These are phyloP conservation scores for Zangia roseola DNA, from an alignment of 768 basidiomycete genomes.

Conservation along the genomic window DNA sequence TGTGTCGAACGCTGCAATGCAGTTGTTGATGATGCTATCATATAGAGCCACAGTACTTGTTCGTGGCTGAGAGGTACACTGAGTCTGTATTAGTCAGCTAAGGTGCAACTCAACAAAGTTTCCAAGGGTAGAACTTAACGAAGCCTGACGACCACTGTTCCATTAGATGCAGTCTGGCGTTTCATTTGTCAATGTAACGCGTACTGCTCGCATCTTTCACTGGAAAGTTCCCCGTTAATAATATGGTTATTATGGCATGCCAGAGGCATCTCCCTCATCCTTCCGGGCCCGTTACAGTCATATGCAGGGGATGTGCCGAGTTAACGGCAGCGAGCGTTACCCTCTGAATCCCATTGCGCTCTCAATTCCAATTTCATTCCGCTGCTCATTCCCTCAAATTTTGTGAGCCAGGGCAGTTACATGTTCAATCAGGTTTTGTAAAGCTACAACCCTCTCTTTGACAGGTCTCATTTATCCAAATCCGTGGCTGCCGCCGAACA, in stretches of 20 bases:
- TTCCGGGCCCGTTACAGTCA: slow-evolving; percentile 33
- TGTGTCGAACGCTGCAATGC: slow-evolving; percentile 7
- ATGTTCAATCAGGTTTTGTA: slow-evolving; percentile 28
- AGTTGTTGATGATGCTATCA: slow-evolving; percentile 15
- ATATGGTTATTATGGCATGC: slow-evolving; percentile 27
- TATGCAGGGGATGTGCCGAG: slow-evolving; percentile 28
- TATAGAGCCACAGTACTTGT: slow-evolving; percentile 18
- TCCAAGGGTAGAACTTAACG: slow-evolving; percentile 12
- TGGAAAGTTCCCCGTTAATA: slow-evolving; percentile 28
- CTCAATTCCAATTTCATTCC: slow-evolving; percentile 22
- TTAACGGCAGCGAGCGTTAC: slow-evolving; percentile 28
- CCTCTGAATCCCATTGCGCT: slow-evolving; percentile 8
- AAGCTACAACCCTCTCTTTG: slow-evolving; percentile 18
- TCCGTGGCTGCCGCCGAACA: slow-evolving; percentile 18
- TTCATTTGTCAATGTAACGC: slow-evolving; percentile 10
- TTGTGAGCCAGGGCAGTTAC: slow-evolving; percentile 27
- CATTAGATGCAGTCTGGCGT: slow-evolving; percentile 8
- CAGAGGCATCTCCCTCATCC: slow-evolving; percentile 7
- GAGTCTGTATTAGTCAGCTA: slow-evolving; percentile 22
- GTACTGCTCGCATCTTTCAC: slow-evolving; percentile 7
- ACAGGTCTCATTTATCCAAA: slow-evolving; percentile 33
- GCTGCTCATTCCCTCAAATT: slow-evolving; percentile 20
- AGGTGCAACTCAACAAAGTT: slow-evolving; percentile 11
- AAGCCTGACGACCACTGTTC: slow-evolving; percentile 17
- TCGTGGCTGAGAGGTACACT: no score